A percentile compares a stretch with the other conserved stretches of the same genome.
Evolutionary conservation across 257 asterid species (phyloP).

Genomic region (Gentiana dahurica): DNA sequence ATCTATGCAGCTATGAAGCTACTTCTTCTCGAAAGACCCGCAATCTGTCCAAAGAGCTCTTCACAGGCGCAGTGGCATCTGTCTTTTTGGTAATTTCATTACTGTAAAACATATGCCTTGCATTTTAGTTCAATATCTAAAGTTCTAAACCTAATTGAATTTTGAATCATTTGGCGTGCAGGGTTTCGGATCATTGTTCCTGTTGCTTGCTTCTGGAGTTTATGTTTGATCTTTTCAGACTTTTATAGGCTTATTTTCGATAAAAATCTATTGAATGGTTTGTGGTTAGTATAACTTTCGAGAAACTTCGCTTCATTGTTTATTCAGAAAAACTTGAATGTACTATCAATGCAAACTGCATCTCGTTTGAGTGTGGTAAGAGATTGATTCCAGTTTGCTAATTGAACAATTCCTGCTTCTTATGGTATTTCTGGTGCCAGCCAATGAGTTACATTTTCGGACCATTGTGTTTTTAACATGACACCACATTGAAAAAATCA

Average conservation of each 20-base stretch:
- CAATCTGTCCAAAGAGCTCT: constrained; percentile 73
- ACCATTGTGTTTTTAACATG: too few relatives aligned
- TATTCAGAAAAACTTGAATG: too few relatives aligned
- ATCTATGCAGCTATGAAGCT: constrained; percentile 75
- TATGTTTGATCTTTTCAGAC: constrained; percentile 47
- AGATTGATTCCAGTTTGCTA: too few relatives aligned
- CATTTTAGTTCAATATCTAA: background rate
- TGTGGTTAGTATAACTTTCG: too few relatives aligned
- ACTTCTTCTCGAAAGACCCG: constrained; percentile 84
- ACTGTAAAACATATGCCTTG: background rate
- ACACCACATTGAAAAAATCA: too few relatives aligned
- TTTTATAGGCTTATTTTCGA: background rate
- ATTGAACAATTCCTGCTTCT: too few relatives aligned
- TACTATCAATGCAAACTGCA: too few relatives aligned
- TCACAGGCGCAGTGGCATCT: constrained; percentile 79
- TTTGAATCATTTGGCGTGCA: constrained; percentile 22
- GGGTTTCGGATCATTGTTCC: constrained; percentile 95
- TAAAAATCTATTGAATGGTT: too few relatives aligned
- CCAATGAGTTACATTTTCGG: too few relatives aligned
- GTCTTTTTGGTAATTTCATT: constrained; percentile 58
- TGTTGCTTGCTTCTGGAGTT: constrained; percentile 92
- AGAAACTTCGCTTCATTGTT: too few relatives aligned
- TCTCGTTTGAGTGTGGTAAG: too few relatives aligned
- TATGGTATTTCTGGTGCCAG: too few relatives aligned
- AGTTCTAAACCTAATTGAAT: background rate